phyloP scores from a whole-genome alignment of 257 asterid genomes.

The Fraxinus cuspidata region DNA sequence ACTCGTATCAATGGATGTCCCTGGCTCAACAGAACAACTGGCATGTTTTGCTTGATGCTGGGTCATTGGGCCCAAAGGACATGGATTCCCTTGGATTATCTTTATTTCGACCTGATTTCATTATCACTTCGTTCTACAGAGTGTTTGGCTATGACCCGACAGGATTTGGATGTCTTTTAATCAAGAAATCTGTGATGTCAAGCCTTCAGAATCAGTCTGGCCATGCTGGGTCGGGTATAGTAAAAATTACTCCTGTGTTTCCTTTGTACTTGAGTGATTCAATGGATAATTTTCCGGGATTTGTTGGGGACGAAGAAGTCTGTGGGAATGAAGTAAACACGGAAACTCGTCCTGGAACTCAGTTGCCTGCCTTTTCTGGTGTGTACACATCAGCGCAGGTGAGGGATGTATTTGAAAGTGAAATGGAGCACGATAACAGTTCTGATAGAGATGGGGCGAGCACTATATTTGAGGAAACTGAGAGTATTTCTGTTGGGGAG shows the following conservation, averaged over 20 bases:
- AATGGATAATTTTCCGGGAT: constrained; percentile 82
- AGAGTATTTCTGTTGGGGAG: constrained; percentile 89
- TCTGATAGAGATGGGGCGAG: constrained; percentile 94
- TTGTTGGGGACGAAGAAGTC: constrained; percentile 66
- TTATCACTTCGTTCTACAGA: constrained; percentile 89
- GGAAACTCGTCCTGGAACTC: constrained; percentile 64
- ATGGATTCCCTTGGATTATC: constrained; percentile 99
- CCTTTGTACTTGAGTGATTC: constrained; percentile 93
- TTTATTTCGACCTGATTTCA: constrained; percentile 92
- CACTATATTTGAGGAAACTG: constrained; percentile 94
- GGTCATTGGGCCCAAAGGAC: constrained; percentile 95
- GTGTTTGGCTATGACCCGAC: constrained; percentile 97
- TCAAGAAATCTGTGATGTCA: constrained; percentile 89
- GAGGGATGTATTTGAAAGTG: constrained; percentile 86
- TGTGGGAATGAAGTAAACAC: constrained; percentile 54
- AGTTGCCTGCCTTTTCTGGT: constrained; percentile 99
- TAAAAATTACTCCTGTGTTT: constrained; percentile 89
- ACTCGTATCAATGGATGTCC: constrained; percentile 99
- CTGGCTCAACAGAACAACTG: constrained; percentile 98
- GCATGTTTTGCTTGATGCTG: constrained; percentile 99
- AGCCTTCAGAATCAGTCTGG: constrained; percentile 95
- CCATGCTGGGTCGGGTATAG: constrained; percentile 94
- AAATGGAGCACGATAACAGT: constrained; percentile 85
- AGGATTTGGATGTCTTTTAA: constrained; percentile 96
- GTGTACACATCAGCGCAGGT: constrained; percentile 96